Base-by-base conservation (phyloP, 2,329 filamentous ascomycete genomes). In the Fusarium duplospermum region DNA sequence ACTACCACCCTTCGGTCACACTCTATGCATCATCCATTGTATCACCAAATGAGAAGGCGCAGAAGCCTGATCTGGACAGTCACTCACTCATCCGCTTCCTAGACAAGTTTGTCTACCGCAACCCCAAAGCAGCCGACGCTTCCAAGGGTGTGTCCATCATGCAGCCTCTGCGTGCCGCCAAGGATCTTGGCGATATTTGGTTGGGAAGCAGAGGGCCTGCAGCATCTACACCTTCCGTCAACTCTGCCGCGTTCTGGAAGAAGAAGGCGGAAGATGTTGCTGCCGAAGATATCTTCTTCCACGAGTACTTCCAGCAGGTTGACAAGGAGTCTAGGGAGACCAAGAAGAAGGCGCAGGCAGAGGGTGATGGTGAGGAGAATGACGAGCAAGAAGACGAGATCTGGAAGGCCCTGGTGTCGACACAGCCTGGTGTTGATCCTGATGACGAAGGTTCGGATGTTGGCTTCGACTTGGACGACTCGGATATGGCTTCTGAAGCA, bases 91-190 rank as follows among this genome's bases (percentile, higher is more conserved):
- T 96, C 79, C 93, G 97, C 82, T 99, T 99, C 87, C 88, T 99
- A 67, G 96, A 99, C 84, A 95, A 97, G 77, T 99, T 99, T 82
- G 94, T 98, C n/a, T 99, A 98, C 88, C 93, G 94, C 76, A 98
- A 96, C 78, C 92, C 96, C 71, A 98, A 98, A 87, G 86, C 91
- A 5, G 89, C 88, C 18, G 87, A 90, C 61, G 83, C 86, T 35
- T 87, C 90, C 33, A 93, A 94, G 73, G 97, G 97, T 59, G 88
- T 90, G 31, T 98, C 95, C 29, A 97, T 99, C 82, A 99, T 99
- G 96, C 96, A 99, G 83, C 96, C 97, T 42, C 90, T 98, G 27
- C 83, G 85, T 36, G 85, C 85, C 20, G 81, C 84, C 59, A 87
- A 86, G 71, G 85, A 87, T 62, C 84, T 89, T 69, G 89, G 88